Evolutionary conservation across 176 grass and related monocot species (phyloP), one percentile per base, ranked within the genome.

Genomic region (Oryza nivara): DNA sequence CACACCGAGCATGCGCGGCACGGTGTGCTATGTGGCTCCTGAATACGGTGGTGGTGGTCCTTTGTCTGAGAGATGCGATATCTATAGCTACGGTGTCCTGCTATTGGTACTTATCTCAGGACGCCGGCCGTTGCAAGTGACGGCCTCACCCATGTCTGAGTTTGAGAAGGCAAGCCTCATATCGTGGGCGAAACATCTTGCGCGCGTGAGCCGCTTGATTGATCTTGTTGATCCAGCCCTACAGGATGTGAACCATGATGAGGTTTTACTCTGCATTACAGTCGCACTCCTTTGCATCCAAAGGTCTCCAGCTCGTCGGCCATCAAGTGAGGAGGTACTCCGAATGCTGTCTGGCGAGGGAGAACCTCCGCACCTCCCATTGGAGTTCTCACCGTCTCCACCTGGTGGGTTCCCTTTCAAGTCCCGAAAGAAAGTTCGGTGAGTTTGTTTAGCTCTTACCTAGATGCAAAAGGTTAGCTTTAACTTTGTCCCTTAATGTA

Each of bases 1-100:
- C 80, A 97, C 94, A 2, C 91, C 94, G 15, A 97, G 94, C 76
- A 97, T 93, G 91, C 92, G 94, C 6, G 94, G 94, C 58, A 97
- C 94, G 0, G 85, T 93, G 19, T 97, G 94, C 67, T 97, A 97
- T 79, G 94, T 93, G 1, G 94, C 94, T 13, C 94, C 94, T 0
- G 94, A 97, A 72, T 90, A 90, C 2, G 87, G 89, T 11, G 86
- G 91, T 3, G 89, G 94, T 0, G 91, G 87, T 11, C 85, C 85
- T 22, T 56, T 93, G 46, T 97, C 94, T 3, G 94, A 94, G 61
- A 92, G 91, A 41, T 92, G 89, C 19, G 94, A 97, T 72, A 88
- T 97, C 22, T 97, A 97, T 40, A 97, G 94, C 75, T 97, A 82
- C 8, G 94, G 94, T 43, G 91, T 97, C 16, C 81, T 97, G 36